Evolutionary conservation across 2,329 filamentous ascomycete species (phyloP), one percentile per base, ranked within the genome.

Genomic region (Trichophyton equinum): DNA sequence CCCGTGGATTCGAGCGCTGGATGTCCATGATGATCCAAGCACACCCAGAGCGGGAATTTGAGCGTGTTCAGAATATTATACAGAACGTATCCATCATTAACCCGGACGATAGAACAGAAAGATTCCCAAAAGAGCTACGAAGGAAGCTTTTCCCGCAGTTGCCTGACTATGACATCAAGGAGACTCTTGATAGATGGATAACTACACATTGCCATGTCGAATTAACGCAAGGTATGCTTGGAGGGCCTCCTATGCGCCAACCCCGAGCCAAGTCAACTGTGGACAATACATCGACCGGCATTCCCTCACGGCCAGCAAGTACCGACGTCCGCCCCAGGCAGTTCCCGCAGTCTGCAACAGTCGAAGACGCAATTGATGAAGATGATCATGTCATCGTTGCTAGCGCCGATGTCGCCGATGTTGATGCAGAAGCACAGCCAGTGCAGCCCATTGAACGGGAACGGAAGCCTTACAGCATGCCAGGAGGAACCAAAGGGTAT

Each of bases 91-190:
- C 89, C 0, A 87, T 95, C 66, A 84, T 71, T 67, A 83, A 85
- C 60, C 79, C 84, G 0, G 80, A 85, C 51, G 81, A 86, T 56
- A 82, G 79, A 64, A 83, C 81, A 9, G 88, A 91, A 71, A 79
- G 87, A 1, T 85, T 95, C 60, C 91, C 90, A 0, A 90, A 89
- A 65, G 85, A 91, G 66, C 79, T 95, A 2, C 85, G 88, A 0
- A 79, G 89, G 46, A 81, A 86, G 58, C 77, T 94, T 2, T 82
- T 95, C 44, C 90, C 90, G 0, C 75, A 76, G 0, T 71, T 73
- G 6, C 77, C 81, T 0, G 83, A 89, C 65, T 67, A 79, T 0
- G 75, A 81, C 36, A 76, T 82, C 0, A 81, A 83, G 60, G 81
- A 85, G 63, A 75, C 82, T 20, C 75, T 91, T 7, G 81, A 85